Percentiles rank a stretch among this genome's conserved stretches.
These are phyloP conservation scores for Daldinia bambusicola DNA, from an alignment of 495 filamentous ascomycete genomes.

Conservation along the genomic window DNA sequence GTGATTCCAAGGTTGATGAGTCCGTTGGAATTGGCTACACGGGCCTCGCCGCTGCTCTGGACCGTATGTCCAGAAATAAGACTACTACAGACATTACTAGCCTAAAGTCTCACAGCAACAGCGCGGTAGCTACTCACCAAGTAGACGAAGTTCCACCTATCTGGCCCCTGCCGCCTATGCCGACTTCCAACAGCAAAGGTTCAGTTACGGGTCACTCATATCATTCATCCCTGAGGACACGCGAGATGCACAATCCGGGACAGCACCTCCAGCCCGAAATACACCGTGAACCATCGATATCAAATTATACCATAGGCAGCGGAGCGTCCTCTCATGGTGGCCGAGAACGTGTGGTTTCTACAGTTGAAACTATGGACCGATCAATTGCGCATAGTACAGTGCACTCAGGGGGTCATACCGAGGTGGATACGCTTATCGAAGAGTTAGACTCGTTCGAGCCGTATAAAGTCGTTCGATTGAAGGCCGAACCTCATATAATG, in stretches of 20 bases:
- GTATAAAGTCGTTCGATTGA: slow-evolving; percentile 49
- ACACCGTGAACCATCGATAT: slow-evolving; percentile 43
- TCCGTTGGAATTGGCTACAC: slow-evolving; percentile 60
- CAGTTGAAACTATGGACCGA: slow-evolving; percentile 31
- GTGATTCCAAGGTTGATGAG: slow-evolving; percentile 53
- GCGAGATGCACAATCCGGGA: slow-evolving; percentile 21
- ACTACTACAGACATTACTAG: slow-evolving; percentile 35
- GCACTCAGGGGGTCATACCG: slow-evolving; percentile 34
- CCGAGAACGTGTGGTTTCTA: slow-evolving; percentile 34
- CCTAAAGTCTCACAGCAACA: slow-evolving; percentile 37
- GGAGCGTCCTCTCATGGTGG: slow-evolving; percentile 28
- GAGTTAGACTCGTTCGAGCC: slow-evolving; percentile 48
- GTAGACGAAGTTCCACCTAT: slow-evolving; percentile 26
- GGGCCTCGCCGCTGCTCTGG: slow-evolving; percentile 58
- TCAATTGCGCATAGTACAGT: slow-evolving; percentile 28
- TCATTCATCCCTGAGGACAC: slow-evolving; percentile 19
- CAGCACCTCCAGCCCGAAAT: slow-evolving; percentile 39
- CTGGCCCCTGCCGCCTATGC: slow-evolving; percentile 33
- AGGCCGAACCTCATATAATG: slow-evolving; percentile 49
- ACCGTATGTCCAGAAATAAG: slow-evolving; percentile 49
- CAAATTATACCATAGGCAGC: slow-evolving; percentile 38
- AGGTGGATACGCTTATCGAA: slow-evolving; percentile 46
- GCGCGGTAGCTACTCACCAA: slow-evolving; percentile 24
- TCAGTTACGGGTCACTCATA: slow-evolving; percentile 32
- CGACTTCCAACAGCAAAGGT: slow-evolving; percentile 26